These are phyloP conservation scores for Starmerella apicola DNA, from an alignment of 805 yeast species.

Conservation along the genomic window DNA sequence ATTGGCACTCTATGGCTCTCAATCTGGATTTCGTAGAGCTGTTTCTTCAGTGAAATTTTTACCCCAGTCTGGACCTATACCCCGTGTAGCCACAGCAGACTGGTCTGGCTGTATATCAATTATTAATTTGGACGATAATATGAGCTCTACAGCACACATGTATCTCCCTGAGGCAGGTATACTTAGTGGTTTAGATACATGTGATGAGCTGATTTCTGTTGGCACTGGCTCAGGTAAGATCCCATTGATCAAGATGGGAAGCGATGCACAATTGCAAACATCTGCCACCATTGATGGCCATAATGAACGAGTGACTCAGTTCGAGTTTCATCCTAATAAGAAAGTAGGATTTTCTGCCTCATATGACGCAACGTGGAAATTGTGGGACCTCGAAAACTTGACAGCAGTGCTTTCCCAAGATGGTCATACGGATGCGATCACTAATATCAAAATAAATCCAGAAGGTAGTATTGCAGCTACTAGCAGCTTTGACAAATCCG, in stretches of 20 bases:
- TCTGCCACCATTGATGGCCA: neutral
- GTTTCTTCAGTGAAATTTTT: constrained; percentile 45
- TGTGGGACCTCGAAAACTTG: constrained; percentile 57
- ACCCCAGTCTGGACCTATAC: no score
- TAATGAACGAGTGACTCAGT: constrained; percentile 32
- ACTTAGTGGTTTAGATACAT: no score
- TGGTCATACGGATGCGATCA: constrained; percentile 72
- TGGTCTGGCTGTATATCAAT: constrained; percentile 70
- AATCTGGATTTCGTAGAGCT: constrained; percentile 57
- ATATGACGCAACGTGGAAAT: constrained; percentile 73
- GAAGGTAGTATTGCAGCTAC: constrained; percentile 70
- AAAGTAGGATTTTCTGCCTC: constrained; percentile 55
- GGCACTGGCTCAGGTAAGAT: constrained; percentile 4
- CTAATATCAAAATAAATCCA: constrained; percentile 38
- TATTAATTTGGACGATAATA: constrained; percentile 1
- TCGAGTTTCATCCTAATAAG: constrained; percentile 56
- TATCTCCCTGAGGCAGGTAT: no score
- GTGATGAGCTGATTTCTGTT: neutral
- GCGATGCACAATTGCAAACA: neutral
- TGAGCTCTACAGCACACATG: no score
- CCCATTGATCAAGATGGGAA: neutral
- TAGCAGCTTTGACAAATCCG: constrained; percentile 67
- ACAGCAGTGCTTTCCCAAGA: constrained; percentile 57
- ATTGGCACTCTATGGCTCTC: constrained; percentile 2
- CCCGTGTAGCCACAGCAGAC: constrained; percentile 50